Evolutionary conservation across 1,284 basidiomycete genomes (phyloP), one percentile per base, ranked within the genome.

Genomic region (Pisolithus thermaeus): DNA sequence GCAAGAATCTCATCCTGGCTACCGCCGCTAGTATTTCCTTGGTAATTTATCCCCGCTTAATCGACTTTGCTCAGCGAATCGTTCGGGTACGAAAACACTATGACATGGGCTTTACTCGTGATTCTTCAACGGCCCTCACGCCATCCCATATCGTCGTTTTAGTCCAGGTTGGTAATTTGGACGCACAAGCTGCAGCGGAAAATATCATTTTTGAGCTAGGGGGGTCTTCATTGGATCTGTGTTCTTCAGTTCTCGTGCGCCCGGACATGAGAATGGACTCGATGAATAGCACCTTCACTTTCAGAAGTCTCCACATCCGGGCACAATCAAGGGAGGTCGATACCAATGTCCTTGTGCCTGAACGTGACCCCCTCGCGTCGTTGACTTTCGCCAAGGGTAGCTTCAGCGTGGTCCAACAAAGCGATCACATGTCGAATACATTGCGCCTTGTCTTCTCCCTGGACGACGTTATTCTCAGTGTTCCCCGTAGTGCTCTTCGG

Each of bases 401-500:
- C 52, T 45, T 76, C 32, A 81, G 73, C 57, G 63, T 62, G 30
- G 63, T 80, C 6, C 59, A 72, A 35, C 75, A 75, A 18, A 72
- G 71, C 30, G 83, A 84, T 39, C 56, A 61, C 4, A 56, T 65
- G 14, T 61, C 69, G 7, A 72, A 65, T 47, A 61, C 63, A 6
- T 72, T 70, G 11, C 77, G 78, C 16, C 58, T 77, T 14, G 67
- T 76, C 2, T 69, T 78, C 38, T 67, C 70, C 3, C 57, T 83
- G 4, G 70, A 71, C 18, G 71, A 69, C 22, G 58, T 84, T 22
- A 71, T 75, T 37, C 61, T 87, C 25, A 78, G 74, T 51, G 80
- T 92, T 20, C 90, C 90, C 3, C 81, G 89, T 11, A 92, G 90
- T 59, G 87, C 84, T 28, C 73, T 91, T 41, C 81, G 83, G 20